Evolutionary conservation across 768 basidiomycete species (phyloP).

Genomic region (Kwoniella dendrophila): DNA sequence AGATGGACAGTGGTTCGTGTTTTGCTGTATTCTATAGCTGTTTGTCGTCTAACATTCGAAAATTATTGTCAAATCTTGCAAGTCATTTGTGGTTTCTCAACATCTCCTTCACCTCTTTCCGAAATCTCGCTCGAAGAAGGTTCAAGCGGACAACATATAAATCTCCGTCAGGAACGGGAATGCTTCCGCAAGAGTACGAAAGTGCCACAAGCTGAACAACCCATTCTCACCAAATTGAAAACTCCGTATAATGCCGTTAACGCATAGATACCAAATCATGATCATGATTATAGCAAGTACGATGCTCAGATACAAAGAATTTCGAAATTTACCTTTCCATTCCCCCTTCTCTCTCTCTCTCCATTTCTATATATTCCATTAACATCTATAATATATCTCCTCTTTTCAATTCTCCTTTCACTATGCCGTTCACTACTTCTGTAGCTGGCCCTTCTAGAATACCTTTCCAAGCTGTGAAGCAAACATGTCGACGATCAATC

Average conservation of each 20-base stretch:
- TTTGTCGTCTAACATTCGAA: too few species aligned
- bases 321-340: slow-evolving; percentile 18
- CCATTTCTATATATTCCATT: slow-evolving; percentile 6
- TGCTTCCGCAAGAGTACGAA: too few species aligned
- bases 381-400: not conserved
- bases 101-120: too few species aligned
- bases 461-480: slow-evolving; percentile 22
- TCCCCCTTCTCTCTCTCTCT: not conserved
- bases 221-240: not conserved
- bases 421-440: slow-evolving; percentile 31
- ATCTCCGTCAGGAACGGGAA: not conserved
- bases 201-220: not conserved
- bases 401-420: too few species aligned
- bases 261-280: not conserved
- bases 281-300: too few species aligned
- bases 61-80: too few species aligned
- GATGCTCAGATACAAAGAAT: not conserved
- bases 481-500: slow-evolving; percentile 7
- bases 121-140: too few species aligned
- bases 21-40: too few species aligned
- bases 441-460: slow-evolving; percentile 48
- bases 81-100: too few species aligned
- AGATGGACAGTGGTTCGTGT: too few species aligned
- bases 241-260: slow-evolving; percentile 14
- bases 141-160: not conserved